Base-by-base conservation (phyloP, 306 rosid species). In the Quercus bicolor region DNA sequence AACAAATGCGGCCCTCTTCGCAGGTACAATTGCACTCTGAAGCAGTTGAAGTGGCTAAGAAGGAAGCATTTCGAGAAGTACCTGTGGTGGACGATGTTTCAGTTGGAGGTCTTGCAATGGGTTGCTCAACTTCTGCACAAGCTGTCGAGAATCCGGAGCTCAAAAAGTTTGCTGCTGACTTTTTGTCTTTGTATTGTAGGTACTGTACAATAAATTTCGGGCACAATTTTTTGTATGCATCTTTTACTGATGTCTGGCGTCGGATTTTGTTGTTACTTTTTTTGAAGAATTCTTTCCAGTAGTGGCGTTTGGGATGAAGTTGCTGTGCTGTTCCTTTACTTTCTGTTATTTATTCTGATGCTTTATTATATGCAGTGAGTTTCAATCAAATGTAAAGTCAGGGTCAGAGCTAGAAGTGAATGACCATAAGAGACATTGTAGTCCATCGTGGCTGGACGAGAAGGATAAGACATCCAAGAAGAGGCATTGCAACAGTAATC, bases 141-240 rank as follows among this genome's bases (percentile, higher is more conserved):
- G 86, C 75, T 65, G 86, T 3, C 4, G 83, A 73, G 64, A 87
- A 77, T 3, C 65, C 77, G 1, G 92, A 90, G 77, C 77, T 81
- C 26, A 89, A 85, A 72, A 87, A 83, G 85, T 87, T 92, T 84
- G 88, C 89, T 73, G 87, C 82, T 3, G 89, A 88, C 51, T 84
- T 91, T 74, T 78, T 91, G 91, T 88, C 98, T 77, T 23, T 92
- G 81, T 92, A 92, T 77, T 91, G 97, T 81, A 79, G 98, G 98
- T 95, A 87, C 19, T 51, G 69, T 23, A 48, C 70, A 70, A 0
- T 52, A 15, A 56, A 68, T 62, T 20, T 18, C n/a, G 48, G 26
- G 48, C 43, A 48, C 68, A 55, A 14, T 57, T 21, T 20, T 34
- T 34, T 33, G 3, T 57, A 20, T 51, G 60, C 51, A 62, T 60